Evolutionary conservation across 2,329 filamentous ascomycete genomes (phyloP).

Genomic region (Cytospora mali): DNA sequence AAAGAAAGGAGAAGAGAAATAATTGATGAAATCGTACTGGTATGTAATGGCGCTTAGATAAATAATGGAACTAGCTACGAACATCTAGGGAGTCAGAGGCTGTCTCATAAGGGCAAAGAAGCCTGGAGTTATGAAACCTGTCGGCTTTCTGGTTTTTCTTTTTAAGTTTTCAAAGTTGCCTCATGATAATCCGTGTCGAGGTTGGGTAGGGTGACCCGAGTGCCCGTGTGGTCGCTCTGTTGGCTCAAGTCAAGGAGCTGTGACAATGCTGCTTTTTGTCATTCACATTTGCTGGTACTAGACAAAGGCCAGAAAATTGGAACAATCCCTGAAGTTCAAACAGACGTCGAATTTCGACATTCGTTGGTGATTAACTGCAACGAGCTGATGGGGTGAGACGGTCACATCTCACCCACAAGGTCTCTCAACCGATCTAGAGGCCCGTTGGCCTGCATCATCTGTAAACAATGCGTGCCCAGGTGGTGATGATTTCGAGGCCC

Average conservation of each 20-base stretch:
- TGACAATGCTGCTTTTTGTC: neutral
- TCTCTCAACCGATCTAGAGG: neutral
- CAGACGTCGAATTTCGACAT: neutral
- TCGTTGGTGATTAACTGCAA: conserved; percentile 2
- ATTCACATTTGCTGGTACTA: neutral
- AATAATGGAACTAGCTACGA: neutral
- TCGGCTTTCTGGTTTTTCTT: neutral
- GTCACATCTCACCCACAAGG: neutral
- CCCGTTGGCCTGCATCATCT: conserved; percentile 9
- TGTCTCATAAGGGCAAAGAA: neutral
- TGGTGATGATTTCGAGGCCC: neutral
- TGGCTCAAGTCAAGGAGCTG: neutral
- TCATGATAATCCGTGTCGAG: conserved; percentile 7
- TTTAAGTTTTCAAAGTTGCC: conserved; percentile 1
- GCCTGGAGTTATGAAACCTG: neutral
- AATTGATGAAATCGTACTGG: neutral
- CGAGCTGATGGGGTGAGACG: neutral
- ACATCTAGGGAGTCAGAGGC: no score
- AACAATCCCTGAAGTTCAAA: neutral
- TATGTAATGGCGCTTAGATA: conserved; percentile 7
- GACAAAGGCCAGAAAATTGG: neutral
- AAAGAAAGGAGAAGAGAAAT: neutral
- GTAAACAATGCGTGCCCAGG: neutral
- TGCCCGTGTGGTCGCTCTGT: conserved; percentile 1
- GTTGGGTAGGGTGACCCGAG: neutral